Evolutionary conservation across 257 asterid species (phyloP).

Genomic region (Lavandula angustifolia): DNA sequence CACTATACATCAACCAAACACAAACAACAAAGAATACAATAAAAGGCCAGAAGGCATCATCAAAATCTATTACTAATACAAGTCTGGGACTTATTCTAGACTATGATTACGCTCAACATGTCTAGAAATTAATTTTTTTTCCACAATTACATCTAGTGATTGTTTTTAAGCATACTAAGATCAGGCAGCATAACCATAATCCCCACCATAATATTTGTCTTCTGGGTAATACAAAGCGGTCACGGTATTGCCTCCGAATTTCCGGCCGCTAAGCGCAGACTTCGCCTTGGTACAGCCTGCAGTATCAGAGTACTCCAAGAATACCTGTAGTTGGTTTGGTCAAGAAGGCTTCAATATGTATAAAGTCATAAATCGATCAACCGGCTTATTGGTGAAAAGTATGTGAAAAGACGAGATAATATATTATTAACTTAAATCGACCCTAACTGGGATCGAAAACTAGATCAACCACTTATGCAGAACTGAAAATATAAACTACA

Average conservation of each 20-base stretch:
- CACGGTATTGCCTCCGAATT: conserved; percentile 65
- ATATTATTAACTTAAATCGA: too few relatives aligned
- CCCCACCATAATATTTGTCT: conserved; percentile 49
- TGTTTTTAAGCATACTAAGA: neutral
- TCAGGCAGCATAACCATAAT: conserved; percentile 49
- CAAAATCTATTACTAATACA: too few relatives aligned
- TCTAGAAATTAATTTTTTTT: conserved; percentile 3
- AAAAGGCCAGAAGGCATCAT: too few relatives aligned
- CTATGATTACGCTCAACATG: neutral
- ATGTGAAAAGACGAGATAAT: neutral
- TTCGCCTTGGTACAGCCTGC: conserved; percentile 57
- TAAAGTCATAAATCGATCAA: neutral
- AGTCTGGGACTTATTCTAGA: conserved; percentile 6
- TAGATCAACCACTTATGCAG: too few relatives aligned
- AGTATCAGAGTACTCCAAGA: conserved; percentile 58
- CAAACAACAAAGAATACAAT: too few relatives aligned
- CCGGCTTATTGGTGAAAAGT: too few relatives aligned
- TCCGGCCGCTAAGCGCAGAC: conserved; percentile 58
- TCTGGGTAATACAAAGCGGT: conserved; percentile 59
- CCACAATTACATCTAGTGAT: neutral
- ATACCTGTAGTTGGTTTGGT: conserved; percentile 47
- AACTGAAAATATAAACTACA: too few relatives aligned
- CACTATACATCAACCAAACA: too few relatives aligned
- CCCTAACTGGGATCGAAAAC: too few relatives aligned
- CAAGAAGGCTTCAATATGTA: neutral